Evolutionary conservation across 768 basidiomycete species (phyloP).

Genomic region (Psilocybe subaeruginosa): DNA sequence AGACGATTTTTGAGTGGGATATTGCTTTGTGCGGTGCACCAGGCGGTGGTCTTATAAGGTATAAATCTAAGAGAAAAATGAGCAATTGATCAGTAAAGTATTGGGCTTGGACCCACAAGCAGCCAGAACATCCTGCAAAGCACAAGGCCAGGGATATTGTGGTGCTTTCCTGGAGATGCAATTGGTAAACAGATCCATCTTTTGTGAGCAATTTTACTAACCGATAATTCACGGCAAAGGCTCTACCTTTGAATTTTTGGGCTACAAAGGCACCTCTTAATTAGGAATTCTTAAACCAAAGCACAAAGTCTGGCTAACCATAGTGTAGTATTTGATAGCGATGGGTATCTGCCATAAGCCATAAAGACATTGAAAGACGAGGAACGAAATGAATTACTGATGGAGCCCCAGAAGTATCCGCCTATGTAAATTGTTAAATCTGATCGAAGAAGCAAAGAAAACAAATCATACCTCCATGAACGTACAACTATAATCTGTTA

Average conservation of each 20-base stretch:
- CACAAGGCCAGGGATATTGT: conserved; percentile 84
- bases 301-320: conserved; percentile 35
- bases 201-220: background rate
- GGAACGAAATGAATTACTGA: conserved; percentile 42
- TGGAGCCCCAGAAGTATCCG: conserved; percentile 69
- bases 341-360: conserved; percentile 49
- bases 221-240: conserved; percentile 65
- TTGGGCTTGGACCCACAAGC: conserved; percentile 50
- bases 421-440: conserved; percentile 35
- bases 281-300: conserved; percentile 1
- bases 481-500: conserved; percentile 51
- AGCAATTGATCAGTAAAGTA: background rate
- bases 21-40: conserved; percentile 66
- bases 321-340: conserved; percentile 63
- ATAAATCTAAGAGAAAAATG: conserved; percentile 52
- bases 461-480: conserved; percentile 56
- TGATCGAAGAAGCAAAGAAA: background rate
- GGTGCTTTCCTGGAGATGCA: conserved; percentile 61
- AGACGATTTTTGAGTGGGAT: conserved; percentile 66
- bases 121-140: conserved; percentile 75
- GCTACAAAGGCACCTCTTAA: conserved; percentile 36
- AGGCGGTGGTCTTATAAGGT: conserved; percentile 71
- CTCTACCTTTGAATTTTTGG: conserved; percentile 70
- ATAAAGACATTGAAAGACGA: background rate
- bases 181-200: conserved; percentile 15